These are phyloP conservation scores for Russula foetens DNA, from an alignment of 768 basidiomycete species.

Conservation along the genomic window DNA sequence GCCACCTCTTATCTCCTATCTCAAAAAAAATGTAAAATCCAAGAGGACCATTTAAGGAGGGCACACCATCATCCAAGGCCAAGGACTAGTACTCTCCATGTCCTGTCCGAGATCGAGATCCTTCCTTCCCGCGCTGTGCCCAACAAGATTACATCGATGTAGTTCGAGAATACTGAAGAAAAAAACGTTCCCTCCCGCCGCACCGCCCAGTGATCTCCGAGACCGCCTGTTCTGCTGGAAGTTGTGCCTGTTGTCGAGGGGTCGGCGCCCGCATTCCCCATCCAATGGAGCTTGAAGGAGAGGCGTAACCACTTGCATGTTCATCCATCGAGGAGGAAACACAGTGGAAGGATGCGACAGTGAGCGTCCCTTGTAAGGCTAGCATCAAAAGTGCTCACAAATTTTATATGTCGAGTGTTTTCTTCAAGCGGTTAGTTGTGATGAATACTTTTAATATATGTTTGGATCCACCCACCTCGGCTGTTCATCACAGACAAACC, in stretches of 20 bases:
- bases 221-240: neutral
- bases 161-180: too few relatives aligned
- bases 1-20: too few relatives aligned
- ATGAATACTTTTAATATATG: constrained; percentile 13
- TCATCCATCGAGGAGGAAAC: constrained; percentile 15
- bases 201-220: neutral
- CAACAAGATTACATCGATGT: too few relatives aligned
- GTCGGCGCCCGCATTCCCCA: constrained; percentile 7
- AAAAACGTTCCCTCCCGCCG: too few relatives aligned
- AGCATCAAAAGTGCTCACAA: constrained; percentile 3
- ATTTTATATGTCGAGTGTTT: constrained; percentile 3
- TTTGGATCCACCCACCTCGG: neutral
- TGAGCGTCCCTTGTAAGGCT: constrained; percentile 1
- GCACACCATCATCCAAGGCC: too few relatives aligned
- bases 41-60: too few relatives aligned
- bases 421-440: neutral
- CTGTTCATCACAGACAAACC: neutral
- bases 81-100: too few relatives aligned
- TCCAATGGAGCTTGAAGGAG: constrained; percentile 1
- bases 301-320: constrained; percentile 1
- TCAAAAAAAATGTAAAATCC: too few relatives aligned
- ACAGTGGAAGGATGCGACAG: neutral
- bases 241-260: neutral
- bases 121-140: too few relatives aligned
- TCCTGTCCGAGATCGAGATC: too few relatives aligned